phyloP scores from a whole-genome alignment of 1,284 basidiomycete genomes.

The Apiotrichum domesticum region DNA sequence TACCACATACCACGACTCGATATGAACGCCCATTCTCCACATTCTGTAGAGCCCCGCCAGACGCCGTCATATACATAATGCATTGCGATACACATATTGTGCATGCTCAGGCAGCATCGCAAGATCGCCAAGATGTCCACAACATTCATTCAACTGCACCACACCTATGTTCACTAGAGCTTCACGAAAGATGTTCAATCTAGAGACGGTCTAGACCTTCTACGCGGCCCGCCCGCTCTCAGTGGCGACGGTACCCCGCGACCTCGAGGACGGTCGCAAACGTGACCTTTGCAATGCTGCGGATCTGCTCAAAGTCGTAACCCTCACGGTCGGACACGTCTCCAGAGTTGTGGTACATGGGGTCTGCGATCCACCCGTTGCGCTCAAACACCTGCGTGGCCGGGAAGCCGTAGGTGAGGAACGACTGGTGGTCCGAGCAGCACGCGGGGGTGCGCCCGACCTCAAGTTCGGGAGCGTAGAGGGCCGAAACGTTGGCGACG shows the following conservation, averaged over 20 bases:
- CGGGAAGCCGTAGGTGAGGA: conserved; percentile 72
- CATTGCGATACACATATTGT: too few relatives aligned
- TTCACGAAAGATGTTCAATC: too few relatives aligned
- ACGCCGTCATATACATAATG: too few relatives aligned
- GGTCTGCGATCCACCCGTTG: conserved; percentile 72
- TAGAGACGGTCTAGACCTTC: too few relatives aligned
- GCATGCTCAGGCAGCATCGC: too few relatives aligned
- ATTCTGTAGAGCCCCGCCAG: too few relatives aligned
- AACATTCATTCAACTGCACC: too few relatives aligned
- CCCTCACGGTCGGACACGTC: conserved; percentile 69
- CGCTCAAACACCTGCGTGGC: conserved; percentile 65
- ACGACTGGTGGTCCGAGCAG: conserved; percentile 78
- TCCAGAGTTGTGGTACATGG: conserved; percentile 60
- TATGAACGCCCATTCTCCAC: too few relatives aligned
- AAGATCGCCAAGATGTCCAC: too few relatives aligned
- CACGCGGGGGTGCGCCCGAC: conserved; percentile 71
- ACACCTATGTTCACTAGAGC: too few relatives aligned
- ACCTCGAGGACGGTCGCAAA: conserved; percentile 39
- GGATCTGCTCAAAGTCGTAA: conserved; percentile 73
- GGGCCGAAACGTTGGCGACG: conserved; percentile 60
- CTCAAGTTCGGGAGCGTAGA: conserved; percentile 71
- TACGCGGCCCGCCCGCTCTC: not conserved
- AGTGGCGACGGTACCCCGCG: conserved; percentile 26
- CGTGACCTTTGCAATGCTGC: conserved; percentile 76
- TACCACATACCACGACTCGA: too few relatives aligned